These are phyloP conservation scores for Leishmania major DNA, from an alignment of 208 protist species.

Conservation along the genomic window DNA sequence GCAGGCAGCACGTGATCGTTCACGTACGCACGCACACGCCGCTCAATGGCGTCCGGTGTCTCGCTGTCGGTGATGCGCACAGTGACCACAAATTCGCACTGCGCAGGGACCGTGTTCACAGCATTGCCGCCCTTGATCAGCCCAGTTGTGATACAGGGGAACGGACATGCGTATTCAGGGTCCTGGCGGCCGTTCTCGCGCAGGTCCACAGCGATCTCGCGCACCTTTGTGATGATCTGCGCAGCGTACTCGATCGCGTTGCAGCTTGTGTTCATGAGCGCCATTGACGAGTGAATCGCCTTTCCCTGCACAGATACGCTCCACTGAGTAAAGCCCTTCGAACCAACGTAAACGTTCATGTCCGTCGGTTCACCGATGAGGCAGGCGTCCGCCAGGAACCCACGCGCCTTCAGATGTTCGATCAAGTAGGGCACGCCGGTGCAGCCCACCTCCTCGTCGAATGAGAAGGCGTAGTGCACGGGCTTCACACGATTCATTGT, in stretches of 20 bases:
- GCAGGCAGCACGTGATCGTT: constrained; percentile 32
- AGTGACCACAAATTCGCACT: constrained; percentile 47
- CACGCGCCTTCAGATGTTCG: constrained; percentile 32
- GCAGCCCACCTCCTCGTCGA: constrained; percentile 62
- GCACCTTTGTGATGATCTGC: constrained; percentile 51
- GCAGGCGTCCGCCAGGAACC: constrained; percentile 34
- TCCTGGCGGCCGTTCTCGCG: constrained; percentile 26
- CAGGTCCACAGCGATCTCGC: constrained; percentile 39
- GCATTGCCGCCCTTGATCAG: constrained; percentile 50
- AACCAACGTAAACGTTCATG: constrained; percentile 43
- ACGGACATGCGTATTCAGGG: constrained; percentile 29
- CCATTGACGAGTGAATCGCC: constrained; percentile 59
- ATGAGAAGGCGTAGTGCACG: constrained; percentile 58
- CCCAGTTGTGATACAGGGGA: constrained; percentile 35
- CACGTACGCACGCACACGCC: constrained; percentile 38
- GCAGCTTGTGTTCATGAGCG: constrained; percentile 51
- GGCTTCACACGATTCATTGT: constrained; percentile 50
- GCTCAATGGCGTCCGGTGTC: constrained; percentile 29
- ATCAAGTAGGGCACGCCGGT: constrained; percentile 40
- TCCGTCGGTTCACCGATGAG: constrained; percentile 15
- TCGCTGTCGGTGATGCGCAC: constrained; percentile 38
- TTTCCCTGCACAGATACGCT: constrained; percentile 45
- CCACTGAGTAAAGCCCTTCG: constrained; percentile 32
- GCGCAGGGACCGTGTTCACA: constrained; percentile 59
- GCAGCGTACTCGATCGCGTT: constrained; percentile 53